Conservation (phyloP, 2,329 filamentous ascomycete genomes). For the Tolypocladium album region DNA sequence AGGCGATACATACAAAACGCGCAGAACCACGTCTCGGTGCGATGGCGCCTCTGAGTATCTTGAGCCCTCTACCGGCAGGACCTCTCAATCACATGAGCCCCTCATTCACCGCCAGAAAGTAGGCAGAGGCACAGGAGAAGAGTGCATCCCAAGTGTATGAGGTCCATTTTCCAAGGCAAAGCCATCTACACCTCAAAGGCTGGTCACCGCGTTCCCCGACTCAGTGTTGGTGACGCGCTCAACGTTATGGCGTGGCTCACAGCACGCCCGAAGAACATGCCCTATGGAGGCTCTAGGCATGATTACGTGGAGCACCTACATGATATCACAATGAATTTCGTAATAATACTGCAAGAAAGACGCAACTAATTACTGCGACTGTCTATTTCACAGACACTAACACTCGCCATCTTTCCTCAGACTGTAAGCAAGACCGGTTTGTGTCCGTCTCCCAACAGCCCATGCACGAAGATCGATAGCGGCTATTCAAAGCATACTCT, state of each 20-base stretch:
- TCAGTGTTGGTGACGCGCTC: conserved; percentile 69
- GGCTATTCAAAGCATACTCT: conserved; percentile 56
- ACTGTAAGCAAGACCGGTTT: conserved; percentile 35
- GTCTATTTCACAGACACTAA: conserved; percentile 36
- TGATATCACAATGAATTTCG: background rate
- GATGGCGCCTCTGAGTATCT: background rate
- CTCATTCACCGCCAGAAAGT: conserved; percentile 28
- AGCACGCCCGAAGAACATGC: conserved; percentile 35
- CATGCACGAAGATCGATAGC: conserved; percentile 59
- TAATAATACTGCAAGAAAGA: background rate
- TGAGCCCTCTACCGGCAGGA: no score
- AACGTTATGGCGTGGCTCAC: conserved; percentile 65
- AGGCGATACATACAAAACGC: no score
- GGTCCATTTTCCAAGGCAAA: conserved; percentile 59
- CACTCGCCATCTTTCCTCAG: background rate
- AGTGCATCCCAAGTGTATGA: background rate
- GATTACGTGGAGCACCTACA: background rate
- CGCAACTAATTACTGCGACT: conserved; percentile 13
- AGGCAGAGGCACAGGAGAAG: conserved; percentile 35
- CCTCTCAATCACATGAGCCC: conserved; percentile 29
- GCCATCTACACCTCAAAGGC: conserved; percentile 80
- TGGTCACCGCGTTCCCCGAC: conserved; percentile 68
- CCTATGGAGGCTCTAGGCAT: background rate
- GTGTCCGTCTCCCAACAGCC: conserved; percentile 58
- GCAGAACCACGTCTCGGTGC: no score